Evolutionary conservation across 768 basidiomycete genomes (phyloP), one percentile per base, ranked within the genome.

Genomic region (Butyriboletus loyo): DNA sequence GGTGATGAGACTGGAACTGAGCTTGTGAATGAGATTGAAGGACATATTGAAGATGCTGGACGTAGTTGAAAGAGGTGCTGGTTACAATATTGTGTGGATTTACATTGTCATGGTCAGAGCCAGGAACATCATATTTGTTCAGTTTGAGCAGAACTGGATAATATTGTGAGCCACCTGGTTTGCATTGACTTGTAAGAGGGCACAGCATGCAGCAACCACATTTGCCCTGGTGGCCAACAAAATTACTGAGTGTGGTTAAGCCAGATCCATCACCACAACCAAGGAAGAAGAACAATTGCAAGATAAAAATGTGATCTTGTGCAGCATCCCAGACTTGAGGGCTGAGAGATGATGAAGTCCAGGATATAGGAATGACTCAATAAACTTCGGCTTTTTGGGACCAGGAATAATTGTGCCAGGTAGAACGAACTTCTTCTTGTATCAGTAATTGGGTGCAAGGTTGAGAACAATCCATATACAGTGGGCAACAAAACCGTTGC

Each of bases 301-400:
- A 36, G 1, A 0, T 10, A 10, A 36, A 4, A 0, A n/a, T 4
- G 1, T 7, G 0, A 9, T 17, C 15, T 9, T 7, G 14, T 17
- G 25, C n/a, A 10, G 57, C 62, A 46, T 65, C 55, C 63, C 62
- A 71, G 3, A 66, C 41, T 0, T 15, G 15, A 67, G 7, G 0
- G 58, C 60, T 35, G 55, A 46, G 36, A 61, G 10, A 32, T 60
- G 51, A 8, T 61, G 52, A 9, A 61, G 14, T 0, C 62, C 48
- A 7, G 47, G 52, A 52, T 37, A 59, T 4, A 67, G 50, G 21
- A 66, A 60, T 0, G 62, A 70, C 10, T 75, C 65, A 0, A 65
- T n/a, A 22, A 57, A 59, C 19, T 70, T 70, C 0, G 68, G 70
- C 8, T 72, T 70, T 8, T 73, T 71, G 0, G 67, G 74, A 0